Conservation (phyloP, 768 basidiomycete genomes). For the Inosperma sp. region DNA sequence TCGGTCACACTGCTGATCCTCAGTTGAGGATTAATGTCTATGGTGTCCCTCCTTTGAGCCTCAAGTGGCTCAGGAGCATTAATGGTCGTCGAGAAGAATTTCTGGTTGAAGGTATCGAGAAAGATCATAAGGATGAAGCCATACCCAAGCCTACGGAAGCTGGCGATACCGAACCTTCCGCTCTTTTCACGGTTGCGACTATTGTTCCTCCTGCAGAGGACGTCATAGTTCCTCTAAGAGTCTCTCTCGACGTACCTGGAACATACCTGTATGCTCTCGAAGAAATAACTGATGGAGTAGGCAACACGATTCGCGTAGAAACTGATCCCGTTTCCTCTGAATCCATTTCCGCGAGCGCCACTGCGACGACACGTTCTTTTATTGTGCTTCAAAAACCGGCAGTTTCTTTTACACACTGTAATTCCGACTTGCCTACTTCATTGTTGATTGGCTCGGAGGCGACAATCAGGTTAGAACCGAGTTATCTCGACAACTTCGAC, state of each 20-base stretch:
- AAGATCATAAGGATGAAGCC: conserved; percentile 34
- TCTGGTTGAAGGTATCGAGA: conserved; percentile 81
- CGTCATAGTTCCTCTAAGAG: conserved; percentile 62
- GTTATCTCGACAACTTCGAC: conserved; percentile 56
- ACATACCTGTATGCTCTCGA: conserved; percentile 72
- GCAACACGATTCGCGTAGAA: conserved; percentile 60
- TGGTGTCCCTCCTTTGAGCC: conserved; percentile 72
- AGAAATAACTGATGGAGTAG: conserved; percentile 76
- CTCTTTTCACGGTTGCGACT: conserved; percentile 7
- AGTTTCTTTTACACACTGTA: conserved; percentile 70
- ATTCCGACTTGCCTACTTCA: conserved; percentile 61
- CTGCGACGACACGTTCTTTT: conserved; percentile 54
- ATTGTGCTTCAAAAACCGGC: conserved; percentile 67
- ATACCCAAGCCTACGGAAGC: conserved; percentile 2
- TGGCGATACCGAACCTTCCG: too few relatives aligned
- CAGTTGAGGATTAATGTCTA: conserved; percentile 59
- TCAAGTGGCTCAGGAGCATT: conserved; percentile 70
- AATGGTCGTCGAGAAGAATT: conserved; percentile 66
- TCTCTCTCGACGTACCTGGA: conserved; percentile 60
- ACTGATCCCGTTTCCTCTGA: conserved; percentile 25
- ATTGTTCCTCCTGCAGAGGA: conserved; percentile 42
- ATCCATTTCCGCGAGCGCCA: conserved; percentile 30
- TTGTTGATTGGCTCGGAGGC: conserved; percentile 69
- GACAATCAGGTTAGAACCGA: conserved; percentile 47
- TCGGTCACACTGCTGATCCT: conserved; percentile 56